Base-by-base conservation (phyloP, 441 rosid species). In the Syzygium syzygioides region DNA sequence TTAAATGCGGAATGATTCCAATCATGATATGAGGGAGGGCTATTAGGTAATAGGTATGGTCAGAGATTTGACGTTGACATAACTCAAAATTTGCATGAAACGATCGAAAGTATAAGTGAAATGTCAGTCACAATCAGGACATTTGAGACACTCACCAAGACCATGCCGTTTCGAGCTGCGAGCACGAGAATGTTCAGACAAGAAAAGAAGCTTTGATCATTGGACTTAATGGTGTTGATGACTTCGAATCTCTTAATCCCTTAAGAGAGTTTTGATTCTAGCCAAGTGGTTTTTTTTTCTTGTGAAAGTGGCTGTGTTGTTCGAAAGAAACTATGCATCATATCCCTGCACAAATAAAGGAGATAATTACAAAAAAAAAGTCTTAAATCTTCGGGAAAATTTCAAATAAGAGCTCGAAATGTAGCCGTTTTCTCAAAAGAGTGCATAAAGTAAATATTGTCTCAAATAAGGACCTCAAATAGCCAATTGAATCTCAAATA, bases 231-330 rank as follows among this genome's bases (percentile, higher is more conserved):
- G 48, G 48, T 45, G 48, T 45, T 45, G 48, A 45, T 45, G 48
- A 45, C 87, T 55, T 88, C 87, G 26, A 83, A 88, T 13, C 87
- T 86, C 55, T 54, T 4, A 54, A 54, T 14, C 19, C 18, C 32
- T 86, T 88, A 55, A 88, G 41, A 4, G 89, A 84, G 80, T 88
- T 88, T 86, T 60, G 89, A 80, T 88, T 88, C 10, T 80, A 83
- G 9, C 64, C 59, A 10, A 87, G 87, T 1, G 83, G 62, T 80
- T 88, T 88, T 45, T 88, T 87, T 9, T 87, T 6, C 19, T 87
- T 9, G 87, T 88, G 55, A 88, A 85, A 37, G 79, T 85, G 56
- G 87, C 25, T 54, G 55, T 52, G 83, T 85, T 84, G 15, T 88
- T 87, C 55, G 53, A 60, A 56, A 85, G 54, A 18, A 55, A 18